Evolutionary conservation across 495 filamentous ascomycete genomes (phyloP).

Genomic region (Talaromyces stipitatus): DNA sequence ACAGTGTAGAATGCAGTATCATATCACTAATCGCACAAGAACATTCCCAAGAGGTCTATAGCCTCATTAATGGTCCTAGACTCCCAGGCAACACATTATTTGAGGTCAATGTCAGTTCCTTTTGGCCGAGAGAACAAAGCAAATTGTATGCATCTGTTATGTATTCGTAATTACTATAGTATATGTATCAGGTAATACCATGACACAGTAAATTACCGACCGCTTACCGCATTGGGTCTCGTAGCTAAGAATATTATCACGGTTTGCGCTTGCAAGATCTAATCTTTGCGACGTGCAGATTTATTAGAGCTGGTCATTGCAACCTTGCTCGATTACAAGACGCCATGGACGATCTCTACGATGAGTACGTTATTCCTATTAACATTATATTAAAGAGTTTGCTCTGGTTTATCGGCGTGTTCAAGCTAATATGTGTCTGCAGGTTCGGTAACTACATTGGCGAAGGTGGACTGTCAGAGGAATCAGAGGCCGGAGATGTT

Average conservation of each 20-base stretch:
- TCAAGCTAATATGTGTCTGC: conserved; percentile 11
- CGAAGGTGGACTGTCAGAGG: conserved; percentile 82
- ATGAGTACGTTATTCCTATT: conserved; percentile 51
- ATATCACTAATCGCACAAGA: neutral
- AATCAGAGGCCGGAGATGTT: conserved; percentile 64
- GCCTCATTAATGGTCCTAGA: neutral
- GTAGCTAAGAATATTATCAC: neutral
- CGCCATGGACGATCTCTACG: conserved; percentile 76
- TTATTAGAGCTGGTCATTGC: conserved; percentile 1
- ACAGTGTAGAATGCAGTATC: conserved; percentile 16
- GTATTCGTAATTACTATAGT: neutral
- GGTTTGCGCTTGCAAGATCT: neutral
- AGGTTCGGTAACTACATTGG: conserved; percentile 97
- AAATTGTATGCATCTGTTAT: neutral
- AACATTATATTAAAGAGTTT: neutral
- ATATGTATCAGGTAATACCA: neutral
- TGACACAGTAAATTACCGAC: neutral
- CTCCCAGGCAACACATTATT: neutral
- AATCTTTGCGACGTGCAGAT: neutral
- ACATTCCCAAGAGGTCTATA: neutral
- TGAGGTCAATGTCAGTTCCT: neutral
- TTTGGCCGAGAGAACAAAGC: neutral
- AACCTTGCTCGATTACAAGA: neutral
- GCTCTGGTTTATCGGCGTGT: conserved; percentile 7
- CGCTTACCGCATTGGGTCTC: neutral